Base-by-base conservation (phyloP, 495 filamentous ascomycete species). In the Penicillium diatomitis region DNA sequence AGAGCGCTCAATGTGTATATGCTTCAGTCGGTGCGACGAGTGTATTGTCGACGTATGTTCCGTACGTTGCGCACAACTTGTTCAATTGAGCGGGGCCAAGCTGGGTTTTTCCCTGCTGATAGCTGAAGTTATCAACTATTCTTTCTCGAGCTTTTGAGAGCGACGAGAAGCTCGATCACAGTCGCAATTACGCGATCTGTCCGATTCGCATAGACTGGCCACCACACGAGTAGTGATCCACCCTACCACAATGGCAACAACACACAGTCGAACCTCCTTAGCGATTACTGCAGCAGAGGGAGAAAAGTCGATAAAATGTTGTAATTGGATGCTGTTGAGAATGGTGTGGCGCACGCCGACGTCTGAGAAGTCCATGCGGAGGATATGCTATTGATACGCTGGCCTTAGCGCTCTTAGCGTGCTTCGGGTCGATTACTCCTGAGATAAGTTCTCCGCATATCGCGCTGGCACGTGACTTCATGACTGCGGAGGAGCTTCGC, bases 181-280 rank as follows among this genome's bases (percentile, higher is more conserved):
- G 34, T 48, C 52, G 60, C 56, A 66, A 57, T 65, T 55, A 38
- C 57, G 56, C 9, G 58, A 36, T 57, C 46, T 57, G 52, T 58
- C 52, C 46, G 62, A 46, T 63, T 67, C 62, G 47, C 62, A 67
- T 44, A 71, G 39, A 48, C 58, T 63, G 41, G 67, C 70, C 45
- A 74, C 63, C 55, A 78, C 62, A 50, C 67, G 68, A 50, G 66
- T 64, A 20, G 69, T 66, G 46, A 72, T 69, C 63, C 72, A 76
- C 55, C 73, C 74, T 53, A 75, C 57, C 53, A 76, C 73, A 59
- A 76, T 47, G 46, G 68, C 74, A 60, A 77, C 65, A 38, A 77
- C 64, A 49, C 70, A 72, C 47, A 71, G 48, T 43, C 72, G 70
- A 39, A 71, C 46, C 48, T 78, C 74, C 47, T 68, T 63, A 20